Base-by-base conservation (phyloP, 2,329 filamentous ascomycete genomes). In the Colletotrichum liriopes region DNA sequence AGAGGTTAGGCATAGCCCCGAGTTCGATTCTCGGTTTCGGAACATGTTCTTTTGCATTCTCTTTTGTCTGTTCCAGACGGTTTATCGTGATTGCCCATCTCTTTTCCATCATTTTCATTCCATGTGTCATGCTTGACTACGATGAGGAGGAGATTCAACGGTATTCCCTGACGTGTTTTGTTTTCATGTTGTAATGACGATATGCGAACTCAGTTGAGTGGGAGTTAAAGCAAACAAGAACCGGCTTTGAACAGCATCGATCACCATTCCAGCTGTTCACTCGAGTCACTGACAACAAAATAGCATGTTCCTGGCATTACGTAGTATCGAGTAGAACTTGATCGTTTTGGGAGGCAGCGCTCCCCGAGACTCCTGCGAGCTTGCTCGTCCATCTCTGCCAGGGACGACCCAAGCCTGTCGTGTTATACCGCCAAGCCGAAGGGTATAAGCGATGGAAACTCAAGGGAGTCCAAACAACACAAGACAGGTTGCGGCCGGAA, bases 11-110 rank as follows among this genome's bases (percentile, higher is more conserved):
- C 62, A 70, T 54, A 66, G 67, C 67, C 54, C 62, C 67, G 67
- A 66, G 62, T 60, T 59, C 67, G 67, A 70, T 70, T 70, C 67
- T 70, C 62, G 62, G 67, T 66, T 60, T 70, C 62, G 67, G 63
- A 70, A 67, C 8, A 39, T 7, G 1, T 8, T 1, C 1, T 39
- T 47, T 45, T 62, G n/a, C 5, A 1, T 18, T 39, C 6, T 47
- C 9, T 39, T 54, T 43, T 16, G 14, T 12, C 1, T 5, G 16
- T 32, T 16, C 8, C 8, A 9, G 11, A 37, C 8, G 35, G 11
- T 37, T 11, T 23, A 23, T 14, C 43, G 14, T 4, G 12, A 49
- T 49, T 5, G 23, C 5, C 23, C 5, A 51, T 7, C 12, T 26
- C 26, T 5, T 26, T 26, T 16, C 8, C n/a, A 8, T 26, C 3